Evolutionary conservation across 2,329 filamentous ascomycete genomes (phyloP).

Genomic region (Fusarium sp.): DNA sequence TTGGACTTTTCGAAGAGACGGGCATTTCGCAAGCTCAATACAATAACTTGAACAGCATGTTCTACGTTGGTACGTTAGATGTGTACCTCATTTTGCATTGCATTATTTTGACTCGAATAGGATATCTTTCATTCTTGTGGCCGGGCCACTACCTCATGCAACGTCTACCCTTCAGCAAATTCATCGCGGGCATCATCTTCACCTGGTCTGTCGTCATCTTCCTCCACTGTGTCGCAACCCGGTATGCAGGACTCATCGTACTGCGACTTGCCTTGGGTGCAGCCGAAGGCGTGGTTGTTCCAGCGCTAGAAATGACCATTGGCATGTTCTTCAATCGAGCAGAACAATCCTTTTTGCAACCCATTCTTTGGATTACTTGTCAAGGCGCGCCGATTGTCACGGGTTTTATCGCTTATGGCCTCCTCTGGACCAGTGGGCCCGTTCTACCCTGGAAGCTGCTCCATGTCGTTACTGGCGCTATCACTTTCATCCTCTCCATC

Average conservation of each 20-base stretch:
- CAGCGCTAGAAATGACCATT: slow-evolving; percentile 56
- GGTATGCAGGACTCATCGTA: slow-evolving; percentile 53
- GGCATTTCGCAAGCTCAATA: slow-evolving; percentile 20
- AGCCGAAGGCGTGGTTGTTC: slow-evolving; percentile 53
- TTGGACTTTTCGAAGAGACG: slow-evolving; percentile 53
- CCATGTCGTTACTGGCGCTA: slow-evolving; percentile 54
- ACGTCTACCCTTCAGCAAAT: slow-evolving; percentile 52
- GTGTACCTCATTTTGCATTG: rapidly evolving
- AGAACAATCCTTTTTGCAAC: slow-evolving; percentile 51
- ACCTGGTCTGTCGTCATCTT: slow-evolving; percentile 54
- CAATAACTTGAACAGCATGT: slow-evolving; percentile 16
- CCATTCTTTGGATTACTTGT: slow-evolving; percentile 50
- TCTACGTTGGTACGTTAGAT: slow-evolving; percentile 11
- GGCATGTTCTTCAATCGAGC: slow-evolving; percentile 55
- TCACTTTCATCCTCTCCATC: slow-evolving; percentile 51
- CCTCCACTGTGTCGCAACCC: slow-evolving; percentile 53
- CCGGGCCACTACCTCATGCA: slow-evolving; percentile 47
- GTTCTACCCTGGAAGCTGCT: slow-evolving; percentile 55
- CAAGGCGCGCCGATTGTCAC: slow-evolving; percentile 53
- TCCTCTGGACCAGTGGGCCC: slow-evolving; percentile 51
- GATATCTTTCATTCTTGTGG: slow-evolving; percentile 21
- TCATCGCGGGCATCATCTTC: slow-evolving; percentile 50
- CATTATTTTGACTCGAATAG: background rate
- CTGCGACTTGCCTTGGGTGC: slow-evolving; percentile 53
- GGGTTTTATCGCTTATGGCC: slow-evolving; percentile 56